phyloP scores from a whole-genome alignment of 2,329 filamentous ascomycete species.

The Cladosporium sp. region DNA sequence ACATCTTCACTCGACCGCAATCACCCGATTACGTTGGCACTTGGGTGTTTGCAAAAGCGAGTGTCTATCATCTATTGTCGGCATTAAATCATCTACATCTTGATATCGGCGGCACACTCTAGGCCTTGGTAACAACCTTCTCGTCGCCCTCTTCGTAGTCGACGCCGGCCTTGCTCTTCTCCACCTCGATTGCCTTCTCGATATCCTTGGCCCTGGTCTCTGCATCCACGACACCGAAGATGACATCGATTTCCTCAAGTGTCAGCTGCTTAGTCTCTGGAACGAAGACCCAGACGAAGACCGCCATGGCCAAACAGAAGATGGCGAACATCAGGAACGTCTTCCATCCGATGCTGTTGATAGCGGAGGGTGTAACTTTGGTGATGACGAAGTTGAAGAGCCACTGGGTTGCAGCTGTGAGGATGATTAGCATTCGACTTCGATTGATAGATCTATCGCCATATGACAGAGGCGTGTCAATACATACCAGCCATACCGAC shows the following conservation, averaged over 20 bases:
- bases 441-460: neutral
- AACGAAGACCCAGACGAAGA: constrained; percentile 50
- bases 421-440: neutral
- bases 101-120: neutral
- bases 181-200: constrained; percentile 18
- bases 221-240: constrained; percentile 48
- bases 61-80: neutral
- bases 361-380: constrained; percentile 40
- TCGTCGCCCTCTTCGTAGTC: constrained; percentile 18
- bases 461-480: constrained; percentile 5
- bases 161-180: constrained; percentile 18
- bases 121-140: constrained; percentile 12
- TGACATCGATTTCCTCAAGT: constrained; percentile 53
- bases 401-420: constrained; percentile 39
- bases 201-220: constrained; percentile 20
- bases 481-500: constrained; percentile 54
- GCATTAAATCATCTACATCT: neutral
- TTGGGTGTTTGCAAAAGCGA: neutral
- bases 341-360: constrained; percentile 45
- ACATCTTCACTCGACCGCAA: neutral
- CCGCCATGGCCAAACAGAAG: constrained; percentile 26
- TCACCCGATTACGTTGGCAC: neutral
- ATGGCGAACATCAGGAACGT: constrained; percentile 53
- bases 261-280: constrained; percentile 54
- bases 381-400: constrained; percentile 42